Evolutionary conservation across 345 rosid genomes (phyloP), one percentile per base, ranked within the genome.

Genomic region (Pugionium dolabratum): DNA sequence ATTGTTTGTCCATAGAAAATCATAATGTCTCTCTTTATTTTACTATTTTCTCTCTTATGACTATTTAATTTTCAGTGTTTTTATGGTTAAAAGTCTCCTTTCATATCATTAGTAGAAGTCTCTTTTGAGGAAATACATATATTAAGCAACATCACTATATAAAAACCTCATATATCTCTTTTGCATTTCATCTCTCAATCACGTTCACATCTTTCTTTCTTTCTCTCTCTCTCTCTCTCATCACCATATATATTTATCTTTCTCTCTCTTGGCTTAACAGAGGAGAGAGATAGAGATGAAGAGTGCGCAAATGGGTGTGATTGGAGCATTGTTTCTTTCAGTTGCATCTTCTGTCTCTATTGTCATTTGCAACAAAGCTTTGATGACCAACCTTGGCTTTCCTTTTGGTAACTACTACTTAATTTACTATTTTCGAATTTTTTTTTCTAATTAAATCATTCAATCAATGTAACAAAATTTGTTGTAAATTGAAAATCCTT

Each of bases 331-430:
- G 73, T 88, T 94, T 63, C 85, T 94, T 25, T 94, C 99, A 2
- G 97, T 94, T 69, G 96, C 96, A 54, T 94, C 99, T 50, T 94
- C 99, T 43, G 97, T 94, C 63, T 90, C 99, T 66, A 90, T 94
- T 75, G 99, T 94, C 71, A 94, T 94, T n/a, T 90, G 99, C 85
- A 94, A 94, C 83, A 94, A 94, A 82, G 99, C 99, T 78, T 76
- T 94, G 71, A 94, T 94, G 99, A 86, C 96, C 83, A 85, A 94
- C 67, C 96, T 94, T 11, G 99, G 99, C 76, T 94, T 94, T 81
- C 97, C 99, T 49, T 94, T 94, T 72, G 99, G 99, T 90, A 85
- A 76, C 8, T 39, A 5, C 18, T 79, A 79, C 67, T 4, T 53
- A 8, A 10, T 18, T 58, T 18, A 18, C 18, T 18, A 18, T 18